These are phyloP conservation scores for Solanum okadae DNA, from an alignment of 257 asterid genomes.

Conservation along the genomic window DNA sequence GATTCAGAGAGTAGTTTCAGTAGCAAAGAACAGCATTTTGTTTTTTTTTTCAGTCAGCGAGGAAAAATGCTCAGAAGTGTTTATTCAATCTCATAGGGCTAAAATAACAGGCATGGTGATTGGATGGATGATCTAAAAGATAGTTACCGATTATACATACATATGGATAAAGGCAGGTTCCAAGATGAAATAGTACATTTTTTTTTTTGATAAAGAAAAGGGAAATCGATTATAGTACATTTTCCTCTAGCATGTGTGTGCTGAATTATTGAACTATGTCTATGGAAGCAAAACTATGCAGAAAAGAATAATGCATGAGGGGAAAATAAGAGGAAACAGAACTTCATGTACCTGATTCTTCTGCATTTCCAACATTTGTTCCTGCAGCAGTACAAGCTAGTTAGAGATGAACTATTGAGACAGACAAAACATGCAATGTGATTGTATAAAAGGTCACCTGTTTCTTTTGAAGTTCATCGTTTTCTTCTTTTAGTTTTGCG, in stretches of 20 bases:
- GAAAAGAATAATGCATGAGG: not conserved
- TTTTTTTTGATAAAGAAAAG: too few species aligned
- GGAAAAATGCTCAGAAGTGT: not conserved
- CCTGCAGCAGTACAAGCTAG: constrained; percentile 13
- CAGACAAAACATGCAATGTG: not conserved
- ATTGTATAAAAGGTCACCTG: constrained; percentile 30
- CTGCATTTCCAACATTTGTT: constrained; percentile 33
- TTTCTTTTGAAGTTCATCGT: constrained; percentile 53
- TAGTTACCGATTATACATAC: not conserved
- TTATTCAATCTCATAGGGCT: not conserved
- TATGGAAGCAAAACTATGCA: not conserved
- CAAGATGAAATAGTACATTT: not conserved
- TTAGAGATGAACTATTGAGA: not conserved
- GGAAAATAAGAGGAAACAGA: not conserved
- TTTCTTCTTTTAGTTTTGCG: constrained; percentile 84
- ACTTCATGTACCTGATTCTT: constrained; percentile 35
- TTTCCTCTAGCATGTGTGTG: not conserved
- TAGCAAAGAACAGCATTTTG: not conserved
- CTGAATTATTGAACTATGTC: not conserved
- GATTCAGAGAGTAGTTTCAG: not conserved
- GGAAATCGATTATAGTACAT: too few species aligned
- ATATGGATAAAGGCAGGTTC: not conserved
- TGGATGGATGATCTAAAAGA: not conserved
- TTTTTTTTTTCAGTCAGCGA: not conserved
- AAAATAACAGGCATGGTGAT: not conserved